Evolutionary conservation across 75 land plant species (phyloP), one percentile per base, ranked within the genome.

Genomic region (Picea sitchensis): DNA sequence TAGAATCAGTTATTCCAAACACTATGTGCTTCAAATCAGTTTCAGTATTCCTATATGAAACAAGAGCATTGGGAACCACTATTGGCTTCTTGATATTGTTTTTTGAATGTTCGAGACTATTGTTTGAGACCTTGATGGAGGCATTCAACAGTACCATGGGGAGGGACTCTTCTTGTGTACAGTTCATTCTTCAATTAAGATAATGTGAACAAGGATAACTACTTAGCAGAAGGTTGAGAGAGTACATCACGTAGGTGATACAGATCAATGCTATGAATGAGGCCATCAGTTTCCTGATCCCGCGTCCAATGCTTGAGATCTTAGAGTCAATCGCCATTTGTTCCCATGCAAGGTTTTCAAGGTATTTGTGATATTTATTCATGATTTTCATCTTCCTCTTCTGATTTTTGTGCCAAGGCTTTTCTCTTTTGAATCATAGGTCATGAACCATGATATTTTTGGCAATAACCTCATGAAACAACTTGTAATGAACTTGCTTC

Each of bases 1-100:
- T 76, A 7, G 94, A 88, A 17, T 87, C 88, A 21, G 93, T 91
- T 14, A 92, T 88, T 63, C 89, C 91, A 83, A 92, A 92, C 34
- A 88, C 94, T 15, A 92, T 81, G 72, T 92, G 88, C 69, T 74
- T 65, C 20, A 86, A 60, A 32, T 76, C 78, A 0, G 88, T 86
- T 41, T 41, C 44, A 41, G 77, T 91, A 92, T 68, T 85, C 44
- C 44, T 41, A 41, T 69, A 41, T 69, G 73, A 38, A 69, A 20
- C 21, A 69, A 69, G 13, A 5, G n/a, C 41, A 69, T 17, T 69
- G 73, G 20, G n/a, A 3, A 34, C 21, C 6, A 36, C 73, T 47
- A 20, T 47, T 47, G 38, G 2, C 12, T 38, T 15, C 51, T 69
- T 69, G n/a, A 20, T 34, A 1, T 18, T 38, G 20, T 12, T 6